Evolutionary conservation across 2,329 filamentous ascomycete genomes (phyloP).

Genomic region (Davidsoniella australis): DNA sequence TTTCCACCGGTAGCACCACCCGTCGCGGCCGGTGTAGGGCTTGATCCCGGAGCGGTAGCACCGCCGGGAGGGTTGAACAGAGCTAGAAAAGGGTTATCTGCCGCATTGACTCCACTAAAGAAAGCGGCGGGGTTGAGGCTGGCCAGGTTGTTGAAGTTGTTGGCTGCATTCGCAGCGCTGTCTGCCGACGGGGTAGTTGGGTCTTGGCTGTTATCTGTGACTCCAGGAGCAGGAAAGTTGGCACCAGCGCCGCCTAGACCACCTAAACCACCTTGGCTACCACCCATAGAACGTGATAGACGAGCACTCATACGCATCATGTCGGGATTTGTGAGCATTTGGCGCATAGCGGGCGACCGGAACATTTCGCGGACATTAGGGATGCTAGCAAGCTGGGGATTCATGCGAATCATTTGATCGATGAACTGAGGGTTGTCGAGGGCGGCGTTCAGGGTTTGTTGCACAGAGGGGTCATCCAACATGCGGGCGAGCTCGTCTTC

Average conservation of each 20-base stretch:
- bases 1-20: neutral
- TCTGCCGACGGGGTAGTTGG: slow-evolving; percentile 20
- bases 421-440: slow-evolving; percentile 90
- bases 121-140: slow-evolving; percentile 13
- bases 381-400: slow-evolving; percentile 62
- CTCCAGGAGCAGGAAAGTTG: slow-evolving; percentile 76
- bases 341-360: slow-evolving; percentile 71
- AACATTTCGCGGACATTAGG: slow-evolving; percentile 71
- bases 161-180: slow-evolving; percentile 15
- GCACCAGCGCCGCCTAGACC: slow-evolving; percentile 18
- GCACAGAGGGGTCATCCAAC: slow-evolving; percentile 75
- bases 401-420: slow-evolving; percentile 85
- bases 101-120: slow-evolving; percentile 14
- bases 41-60: slow-evolving; percentile 1
- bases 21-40: neutral
- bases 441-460: slow-evolving; percentile 80
- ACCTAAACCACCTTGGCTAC: slow-evolving; percentile 17
- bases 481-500: slow-evolving; percentile 69
- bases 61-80: slow-evolving; percentile 9
- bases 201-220: slow-evolving; percentile 64
- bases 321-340: slow-evolving; percentile 85
- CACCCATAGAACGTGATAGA: slow-evolving; percentile 45
- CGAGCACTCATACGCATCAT: slow-evolving; percentile 67
- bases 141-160: slow-evolving; percentile 1
- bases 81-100: slow-evolving; percentile 27